Conservation (phyloP, 345 rosid species). For the Eucalyptus fibrosa region DNA sequence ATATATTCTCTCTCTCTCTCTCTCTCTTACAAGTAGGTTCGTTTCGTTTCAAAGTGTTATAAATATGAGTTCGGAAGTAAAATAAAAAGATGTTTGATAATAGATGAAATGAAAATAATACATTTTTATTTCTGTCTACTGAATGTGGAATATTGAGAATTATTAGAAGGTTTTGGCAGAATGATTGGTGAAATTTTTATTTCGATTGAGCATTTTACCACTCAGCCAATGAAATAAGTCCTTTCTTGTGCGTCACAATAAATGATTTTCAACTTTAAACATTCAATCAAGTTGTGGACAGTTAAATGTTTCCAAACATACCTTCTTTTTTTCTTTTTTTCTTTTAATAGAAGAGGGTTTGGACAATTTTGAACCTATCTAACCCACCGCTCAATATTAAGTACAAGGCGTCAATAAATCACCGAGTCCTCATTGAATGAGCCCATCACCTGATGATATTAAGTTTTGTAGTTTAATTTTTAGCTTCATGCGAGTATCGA, state of each 20-base stretch:
- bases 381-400: not conserved
- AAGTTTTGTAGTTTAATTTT: not conserved
- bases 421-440: not conserved
- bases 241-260: not conserved
- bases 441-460: not conserved
- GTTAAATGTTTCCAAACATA: not conserved
- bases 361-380: not conserved
- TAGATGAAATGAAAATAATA: not conserved
- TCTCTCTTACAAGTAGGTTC: not conserved
- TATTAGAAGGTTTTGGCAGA: not conserved
- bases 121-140: not conserved
- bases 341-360: not conserved
- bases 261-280: not conserved
- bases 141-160: not conserved
- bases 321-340: too few relatives aligned
- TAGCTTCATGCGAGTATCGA: not conserved
- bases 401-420: not conserved
- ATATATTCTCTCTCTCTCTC: not conserved
- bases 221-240: not conserved
- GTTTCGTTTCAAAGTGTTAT: not conserved
- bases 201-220: not conserved
- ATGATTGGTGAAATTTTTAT: not conserved
- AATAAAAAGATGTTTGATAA: not conserved
- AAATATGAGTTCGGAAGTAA: not conserved
- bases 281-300: not conserved